phyloP scores from a whole-genome alignment of 2,329 filamentous ascomycete genomes.

The Penicillium sp. region DNA sequence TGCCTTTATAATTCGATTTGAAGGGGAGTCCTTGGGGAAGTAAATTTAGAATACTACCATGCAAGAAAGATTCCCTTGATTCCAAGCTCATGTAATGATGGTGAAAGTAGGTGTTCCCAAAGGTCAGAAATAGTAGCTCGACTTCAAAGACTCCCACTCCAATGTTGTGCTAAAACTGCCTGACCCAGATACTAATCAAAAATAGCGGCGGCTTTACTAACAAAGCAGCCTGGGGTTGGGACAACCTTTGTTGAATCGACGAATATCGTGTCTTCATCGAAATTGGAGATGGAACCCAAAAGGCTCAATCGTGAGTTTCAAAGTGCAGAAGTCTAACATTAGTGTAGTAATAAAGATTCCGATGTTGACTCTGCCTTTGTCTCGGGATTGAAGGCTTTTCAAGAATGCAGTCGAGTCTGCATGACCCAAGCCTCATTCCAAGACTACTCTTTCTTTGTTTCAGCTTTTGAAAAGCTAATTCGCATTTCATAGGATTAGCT shows the following conservation, averaged over 20 bases:
- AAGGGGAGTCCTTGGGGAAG: background rate
- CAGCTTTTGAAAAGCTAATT: too few species aligned
- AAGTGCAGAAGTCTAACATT: too few species aligned
- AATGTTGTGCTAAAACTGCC: background rate
- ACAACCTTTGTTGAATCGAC: background rate
- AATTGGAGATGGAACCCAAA: background rate
- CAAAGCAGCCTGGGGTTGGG: background rate
- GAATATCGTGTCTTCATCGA: background rate
- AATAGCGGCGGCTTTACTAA: background rate
- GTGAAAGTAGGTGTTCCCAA: background rate
- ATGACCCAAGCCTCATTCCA: too few species aligned
- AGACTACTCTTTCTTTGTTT: too few species aligned
- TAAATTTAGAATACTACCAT: background rate
- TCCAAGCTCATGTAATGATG: background rate
- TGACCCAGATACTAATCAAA: background rate
- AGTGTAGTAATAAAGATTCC: too few species aligned
- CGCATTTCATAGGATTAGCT: too few species aligned
- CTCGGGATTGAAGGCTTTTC: too few species aligned
- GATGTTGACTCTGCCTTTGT: too few species aligned
- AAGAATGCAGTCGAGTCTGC: too few species aligned
- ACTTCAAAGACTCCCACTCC: background rate
- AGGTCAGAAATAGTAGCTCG: background rate
- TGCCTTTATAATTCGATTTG: background rate
- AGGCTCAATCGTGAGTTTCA: too few species aligned
- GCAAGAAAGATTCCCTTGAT: background rate